These are phyloP conservation scores for Backusella tarrabulga DNA, from an alignment of 192 early-diverging fungal genomes.

Conservation along the genomic window DNA sequence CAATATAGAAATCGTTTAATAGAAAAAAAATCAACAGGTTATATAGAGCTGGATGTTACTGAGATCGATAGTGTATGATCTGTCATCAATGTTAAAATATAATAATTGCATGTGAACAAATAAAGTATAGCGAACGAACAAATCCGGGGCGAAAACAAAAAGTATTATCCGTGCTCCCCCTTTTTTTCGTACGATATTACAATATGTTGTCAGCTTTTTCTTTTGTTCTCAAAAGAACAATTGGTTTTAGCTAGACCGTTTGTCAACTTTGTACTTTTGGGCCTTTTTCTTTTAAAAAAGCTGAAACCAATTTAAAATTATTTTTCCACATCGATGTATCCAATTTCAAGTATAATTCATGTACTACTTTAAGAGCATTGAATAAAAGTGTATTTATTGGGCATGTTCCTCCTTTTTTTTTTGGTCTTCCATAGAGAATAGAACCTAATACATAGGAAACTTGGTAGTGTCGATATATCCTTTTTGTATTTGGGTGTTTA, in stretches of 20 bases:
- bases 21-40: no score
- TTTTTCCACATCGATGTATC: not conserved
- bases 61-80: no score
- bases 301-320: not conserved
- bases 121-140: no score
- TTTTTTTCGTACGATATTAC: not conserved
- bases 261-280: not conserved
- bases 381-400: not conserved
- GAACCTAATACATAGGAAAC: not conserved
- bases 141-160: no score
- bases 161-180: not conserved
- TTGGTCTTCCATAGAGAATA: not conserved
- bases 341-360: not conserved
- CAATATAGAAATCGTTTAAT: no score
- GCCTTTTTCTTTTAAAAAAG: not conserved
- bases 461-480: not conserved
- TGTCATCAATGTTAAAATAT: not conserved
- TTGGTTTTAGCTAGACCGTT: not conserved
- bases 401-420: not conserved
- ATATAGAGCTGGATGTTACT: no score
- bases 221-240: not conserved
- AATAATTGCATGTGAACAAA: not conserved
- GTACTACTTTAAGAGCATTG: not conserved
- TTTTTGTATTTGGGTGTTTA: not conserved
- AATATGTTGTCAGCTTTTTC: slow-evolving; percentile 1